A percentile compares a stretch with the other conserved stretches of the same genome.
Evolutionary conservation across 108 stramenopile genomes (phyloP).

Genomic region (Skeletonema grethae): DNA sequence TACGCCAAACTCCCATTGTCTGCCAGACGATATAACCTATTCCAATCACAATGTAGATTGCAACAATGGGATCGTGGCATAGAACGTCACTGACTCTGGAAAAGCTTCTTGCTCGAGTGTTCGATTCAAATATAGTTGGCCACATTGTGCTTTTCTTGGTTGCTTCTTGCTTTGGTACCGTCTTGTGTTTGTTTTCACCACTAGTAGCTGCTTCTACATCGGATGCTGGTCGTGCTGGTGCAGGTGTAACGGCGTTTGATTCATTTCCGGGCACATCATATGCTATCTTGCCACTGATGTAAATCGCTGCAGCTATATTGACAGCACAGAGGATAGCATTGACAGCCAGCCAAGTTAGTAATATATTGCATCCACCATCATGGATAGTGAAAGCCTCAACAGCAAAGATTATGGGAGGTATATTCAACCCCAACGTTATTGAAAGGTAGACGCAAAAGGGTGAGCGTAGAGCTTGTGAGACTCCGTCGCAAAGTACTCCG

Average conservation of each 20-base stretch:
- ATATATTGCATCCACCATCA: slow-evolving; percentile 19
- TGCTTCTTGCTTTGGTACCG: neutral
- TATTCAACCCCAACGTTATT: slow-evolving; percentile 56
- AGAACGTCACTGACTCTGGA: slow-evolving; percentile 53
- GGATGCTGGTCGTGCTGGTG: neutral
- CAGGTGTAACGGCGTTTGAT: neutral
- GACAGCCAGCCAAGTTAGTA: slow-evolving; percentile 48
- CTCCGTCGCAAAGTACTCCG: slow-evolving; percentile 37
- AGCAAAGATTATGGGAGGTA: slow-evolving; percentile 47
- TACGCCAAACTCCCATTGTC: slow-evolving; percentile 46
- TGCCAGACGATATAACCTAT: slow-evolving; percentile 59
- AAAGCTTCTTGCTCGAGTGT: slow-evolving; percentile 23
- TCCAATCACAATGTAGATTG: slow-evolving; percentile 65
- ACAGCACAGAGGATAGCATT: slow-evolving; percentile 52
- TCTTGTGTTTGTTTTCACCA: neutral
- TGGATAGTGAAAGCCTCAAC: neutral
- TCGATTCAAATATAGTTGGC: slow-evolving; percentile 1
- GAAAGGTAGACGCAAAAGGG: slow-evolving; percentile 70
- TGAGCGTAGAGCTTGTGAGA: slow-evolving; percentile 26
- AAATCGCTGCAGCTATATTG: slow-evolving; percentile 63
- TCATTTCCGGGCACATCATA: slow-evolving; percentile 2
- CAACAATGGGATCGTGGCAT: slow-evolving; percentile 71
- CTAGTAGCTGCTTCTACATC: neutral
- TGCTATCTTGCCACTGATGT: slow-evolving; percentile 54
- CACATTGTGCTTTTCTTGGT: neutral